Base-by-base conservation (phyloP, 129 eudicot genomes). In the Tanacetum coccineum region DNA sequence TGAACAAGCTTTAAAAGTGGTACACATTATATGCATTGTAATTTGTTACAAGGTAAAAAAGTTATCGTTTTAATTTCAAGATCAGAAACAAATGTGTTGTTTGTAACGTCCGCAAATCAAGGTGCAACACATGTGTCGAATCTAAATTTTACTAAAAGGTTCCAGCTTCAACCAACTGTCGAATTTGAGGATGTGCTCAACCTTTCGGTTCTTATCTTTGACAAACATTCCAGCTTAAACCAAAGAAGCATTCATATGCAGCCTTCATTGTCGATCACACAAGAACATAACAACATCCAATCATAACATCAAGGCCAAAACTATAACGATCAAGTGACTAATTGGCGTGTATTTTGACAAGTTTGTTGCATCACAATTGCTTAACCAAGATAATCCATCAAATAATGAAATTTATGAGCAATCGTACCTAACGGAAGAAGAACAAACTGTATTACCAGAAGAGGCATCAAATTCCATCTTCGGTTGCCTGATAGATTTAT, bases 321-420 rank as follows among this genome's bases (percentile, higher is more conserved):
- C n/a, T 80, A 20, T 46, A 84, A 85, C 39, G 81, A 85, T 67
- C 85, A 82, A 60, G 84, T 88, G 52, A 85, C 86, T 0, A 91
- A 92, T 78, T 92, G 98, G 98, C 78, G 98, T 60, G 91, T 88
- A n/a, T 13, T 89, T 92, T 39, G 96, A 92, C 77, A 92, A 92
- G 68, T 92, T 92, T 71, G 98, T 92, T 12, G 98, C 98, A 19
- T 83, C 98, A 11, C 98, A 92, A 36, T 64, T 76, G 30, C 86
- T 85, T 40, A 92, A 94, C 83, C 95, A 88, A 18, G 96, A 77
- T 47, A 91, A 88, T 60, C 59, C 71, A 66, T 66, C 81, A 3
- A 70, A 28, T 32, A 82, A 81, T 60, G 86, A 82, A 55, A 81
- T 73, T 71, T 49, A 64, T 5, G 25, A 72, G 58, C 53, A 68